Base-by-base conservation (phyloP, 148 eudicot genomes). In the Dianthus caryophyllus region DNA sequence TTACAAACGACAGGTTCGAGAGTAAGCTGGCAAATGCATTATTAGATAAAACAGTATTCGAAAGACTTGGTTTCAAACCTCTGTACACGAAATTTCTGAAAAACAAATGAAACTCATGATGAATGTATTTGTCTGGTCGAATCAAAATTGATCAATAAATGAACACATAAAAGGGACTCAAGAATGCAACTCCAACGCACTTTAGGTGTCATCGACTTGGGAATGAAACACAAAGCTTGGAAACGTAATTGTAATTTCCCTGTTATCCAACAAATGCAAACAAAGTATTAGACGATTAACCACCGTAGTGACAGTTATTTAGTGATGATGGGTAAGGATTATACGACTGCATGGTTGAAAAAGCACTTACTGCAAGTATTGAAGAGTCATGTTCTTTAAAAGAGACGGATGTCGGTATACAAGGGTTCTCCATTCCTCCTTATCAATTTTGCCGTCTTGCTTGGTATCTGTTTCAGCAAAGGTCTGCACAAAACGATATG, bases 381-480 rank as follows among this genome's bases (percentile, higher is more conserved):
- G 96, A 54, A 91, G 88, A 73, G 97, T 91, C 96, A 91, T 88
- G 75, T 91, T 88, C 84, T 88, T 91, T 76, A 91, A 58, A 52
- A 91, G 85, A 20, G 96, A 91, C 9, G 93, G 90, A 76, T 91
- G 96, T 53, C 86, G 75, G 66, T 80, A 61, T 33, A 91, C 97
- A 66, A 91, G 88, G 78, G 31, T 87, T 67, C 93, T 79, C 97
- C 97, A 91, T 71, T 91, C 97, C 75, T 91, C 97, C 76, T 91
- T 91, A 79, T 91, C 97, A 68, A 91, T 91, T 77, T 88, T 91
- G 69, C 97, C 97, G 31, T 88, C 96, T 74, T 87, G 93, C 77
- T 91, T 91, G 13, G 96, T 88, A 72, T 91, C 97, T 26, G 97
- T 91, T 84, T 91, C 97, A 58, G 91, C 96, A 66, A 91, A 91